Evolutionary conservation across 768 basidiomycete species (phyloP).

Genomic region (Tylopilus balloui): DNA sequence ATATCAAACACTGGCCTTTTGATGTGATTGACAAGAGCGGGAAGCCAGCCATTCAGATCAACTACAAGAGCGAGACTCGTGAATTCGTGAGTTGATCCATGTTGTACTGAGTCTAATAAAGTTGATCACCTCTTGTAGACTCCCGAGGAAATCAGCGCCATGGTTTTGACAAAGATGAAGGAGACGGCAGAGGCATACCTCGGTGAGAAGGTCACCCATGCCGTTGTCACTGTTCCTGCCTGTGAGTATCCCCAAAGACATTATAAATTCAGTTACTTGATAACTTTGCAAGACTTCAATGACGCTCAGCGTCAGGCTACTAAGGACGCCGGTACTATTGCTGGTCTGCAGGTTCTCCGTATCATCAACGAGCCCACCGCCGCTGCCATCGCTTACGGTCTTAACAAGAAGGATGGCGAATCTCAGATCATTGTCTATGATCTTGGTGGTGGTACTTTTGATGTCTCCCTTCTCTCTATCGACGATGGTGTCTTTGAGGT

Average conservation of each 20-base stretch:
- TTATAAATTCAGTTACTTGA: neutral
- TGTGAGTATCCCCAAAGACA: slow-evolving; percentile 45
- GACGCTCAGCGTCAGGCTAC: slow-evolving; percentile 99
- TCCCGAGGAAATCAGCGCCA: slow-evolving; percentile 92
- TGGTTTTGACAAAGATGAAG: slow-evolving; percentile 97
- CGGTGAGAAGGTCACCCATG: slow-evolving; percentile 92
- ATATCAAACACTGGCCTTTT: slow-evolving; percentile 93
- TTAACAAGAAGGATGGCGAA: slow-evolving; percentile 93
- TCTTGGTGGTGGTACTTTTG: slow-evolving; percentile 97
- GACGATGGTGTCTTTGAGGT: slow-evolving; percentile 93
- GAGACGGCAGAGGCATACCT: slow-evolving; percentile 99
- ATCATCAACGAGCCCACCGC: slow-evolving; percentile 98
- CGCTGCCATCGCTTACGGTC: slow-evolving; percentile 96
- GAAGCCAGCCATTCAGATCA: slow-evolving; percentile 75
- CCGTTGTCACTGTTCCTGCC: slow-evolving; percentile 96
- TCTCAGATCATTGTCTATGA: slow-evolving; percentile 97
- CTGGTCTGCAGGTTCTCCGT: slow-evolving; percentile 91
- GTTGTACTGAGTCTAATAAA: neutral
- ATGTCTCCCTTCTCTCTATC: slow-evolving; percentile 93
- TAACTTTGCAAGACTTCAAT: slow-evolving; percentile 80
- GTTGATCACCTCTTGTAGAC: slow-evolving; percentile 43
- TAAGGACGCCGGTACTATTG: slow-evolving; percentile 95
- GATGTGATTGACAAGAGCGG: slow-evolving; percentile 70
- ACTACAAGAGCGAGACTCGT: slow-evolving; percentile 73
- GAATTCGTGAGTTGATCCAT: slow-evolving; percentile 64